Base-by-base conservation (phyloP, 345 rosid genomes). In the Trapa bicornis region DNA sequence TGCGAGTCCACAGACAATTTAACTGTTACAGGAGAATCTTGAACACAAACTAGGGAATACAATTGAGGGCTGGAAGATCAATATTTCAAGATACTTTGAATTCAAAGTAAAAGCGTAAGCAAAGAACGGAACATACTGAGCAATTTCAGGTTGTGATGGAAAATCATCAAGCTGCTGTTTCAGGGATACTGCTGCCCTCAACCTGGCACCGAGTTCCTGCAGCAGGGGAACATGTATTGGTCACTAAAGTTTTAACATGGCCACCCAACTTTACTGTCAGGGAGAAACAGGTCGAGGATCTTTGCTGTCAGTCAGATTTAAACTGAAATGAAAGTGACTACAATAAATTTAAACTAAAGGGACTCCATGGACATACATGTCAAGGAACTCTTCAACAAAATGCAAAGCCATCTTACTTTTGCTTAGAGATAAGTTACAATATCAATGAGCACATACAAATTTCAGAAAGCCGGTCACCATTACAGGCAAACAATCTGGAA, bases 111-210 rank as follows among this genome's bases (percentile, higher is more conserved):
- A 57, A 68, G 42, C 53, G 58, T 61, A 43, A 52, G 42, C 37
- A 45, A 13, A 5, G 57, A 67, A 35, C 5, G 5, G n/a, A 73
- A 60, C 96, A 75, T 86, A 92, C 98, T 88, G 98, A 65, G 81
- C 78, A 52, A 88, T 89, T 70, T 92, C 96, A 43, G 87, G 79
- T 32, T 84, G 91, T 67, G 85, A 80, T 66, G 98, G 91, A 54
- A 81, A 80, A 64, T 89, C 84, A 78, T 76, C 96, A 74, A 86
- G 83, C 77, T 81, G 79, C 72, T 79, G 76, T 79, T 81, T 92
- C 70, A 86, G 63, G 2, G 85, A 83, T 29, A 88, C 54, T 67
- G 81, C 71, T 14, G 75, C 82, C 76, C 87, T 80, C 56, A 85
- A 80, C 33, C 50, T 80, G 61, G 83, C 84, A 15, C 87, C 88